Evolutionary conservation across 352 stramenopile species (phyloP), one percentile per base, ranked within the genome.

Genomic region (Thraustochytrium sp.): DNA sequence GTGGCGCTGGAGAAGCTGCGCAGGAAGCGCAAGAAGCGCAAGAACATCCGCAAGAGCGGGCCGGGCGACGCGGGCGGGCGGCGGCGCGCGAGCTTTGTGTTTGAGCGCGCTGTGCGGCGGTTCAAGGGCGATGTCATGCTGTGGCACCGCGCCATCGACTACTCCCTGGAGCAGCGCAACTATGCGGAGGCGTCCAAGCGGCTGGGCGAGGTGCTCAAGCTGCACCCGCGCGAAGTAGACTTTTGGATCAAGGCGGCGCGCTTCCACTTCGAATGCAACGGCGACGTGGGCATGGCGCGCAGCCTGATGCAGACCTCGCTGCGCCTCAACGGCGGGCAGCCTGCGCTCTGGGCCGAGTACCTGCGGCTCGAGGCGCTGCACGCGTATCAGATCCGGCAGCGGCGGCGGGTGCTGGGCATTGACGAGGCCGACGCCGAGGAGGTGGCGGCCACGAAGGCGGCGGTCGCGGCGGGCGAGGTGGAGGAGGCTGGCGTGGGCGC

Each of bases 1-100:
- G 86, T 97, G 34, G 95, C 95, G 85, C 86, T 97, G 62, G 93
- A 97, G 44, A 91, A 91, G 40, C 88, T 97, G 40, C 91, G 93
- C 4, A 89, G 88, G 37, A 90, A 92, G 62, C 91, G 93, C 63
- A 96, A 96, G 84, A 87, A 91, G 53, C 72, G 78, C 11, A 16
- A 80, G 38, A 34, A 9, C 37, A 86, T 85, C 29, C 65, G 65
- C 18, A 46, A 46, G 55, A 29, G 23, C 18, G 68, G 68, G 5
- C 18, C 31, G 16, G 46, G 48, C 23, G 68, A 80, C 42, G 38
- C 9, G 44, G 31, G 59, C 36, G 59, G 59, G 23, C 68, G 31
- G 1, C 31, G 40, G 4, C 68, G 68, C 34, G 51, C 63, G 23
- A 46, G 42, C 53, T 46, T 80, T 23, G 34, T 80, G 13, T 80